Percentiles rank a stretch among this genome's conserved stretches.
Conservation (phyloP, 2,329 filamentous ascomycete genomes). For the Talaromyces sp. region DNA sequence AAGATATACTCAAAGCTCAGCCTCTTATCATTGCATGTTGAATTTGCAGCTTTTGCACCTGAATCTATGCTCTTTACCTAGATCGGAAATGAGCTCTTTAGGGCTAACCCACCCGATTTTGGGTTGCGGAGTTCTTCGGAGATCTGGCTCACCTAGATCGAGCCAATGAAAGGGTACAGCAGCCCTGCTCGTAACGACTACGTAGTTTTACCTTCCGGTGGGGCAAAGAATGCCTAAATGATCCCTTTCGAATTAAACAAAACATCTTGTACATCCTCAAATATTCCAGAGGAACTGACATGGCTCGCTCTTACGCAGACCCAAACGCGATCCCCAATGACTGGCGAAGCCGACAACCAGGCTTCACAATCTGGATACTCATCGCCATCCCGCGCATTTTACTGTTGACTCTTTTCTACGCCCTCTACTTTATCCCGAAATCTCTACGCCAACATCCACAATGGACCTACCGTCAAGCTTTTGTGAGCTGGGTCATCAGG, state of each 20-base stretch:
- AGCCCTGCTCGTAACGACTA: neutral
- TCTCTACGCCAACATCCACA: neutral
- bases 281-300: neutral
- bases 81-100: neutral
- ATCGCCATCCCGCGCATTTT: neutral
- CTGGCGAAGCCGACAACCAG: constrained; percentile 14
- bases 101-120: neutral
- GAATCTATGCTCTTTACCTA: too few relatives aligned
- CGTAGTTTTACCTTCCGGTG: neutral
- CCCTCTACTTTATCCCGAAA: constrained; percentile 6
- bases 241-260: neutral
- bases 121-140: neutral
- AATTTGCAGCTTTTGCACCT: too few relatives aligned
- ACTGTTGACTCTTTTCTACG: neutral
- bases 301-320: neutral
- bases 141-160: neutral
- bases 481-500: neutral
- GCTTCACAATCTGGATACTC: constrained; percentile 3
- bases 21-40: too few relatives aligned
- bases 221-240: neutral
- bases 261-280: neutral
- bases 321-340: neutral
- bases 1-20: too few relatives aligned
- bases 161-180: neutral
- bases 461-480: constrained; percentile 12